Evolutionary conservation across 352 stramenopile genomes (phyloP).

Genomic region (Phytopythium boreale): DNA sequence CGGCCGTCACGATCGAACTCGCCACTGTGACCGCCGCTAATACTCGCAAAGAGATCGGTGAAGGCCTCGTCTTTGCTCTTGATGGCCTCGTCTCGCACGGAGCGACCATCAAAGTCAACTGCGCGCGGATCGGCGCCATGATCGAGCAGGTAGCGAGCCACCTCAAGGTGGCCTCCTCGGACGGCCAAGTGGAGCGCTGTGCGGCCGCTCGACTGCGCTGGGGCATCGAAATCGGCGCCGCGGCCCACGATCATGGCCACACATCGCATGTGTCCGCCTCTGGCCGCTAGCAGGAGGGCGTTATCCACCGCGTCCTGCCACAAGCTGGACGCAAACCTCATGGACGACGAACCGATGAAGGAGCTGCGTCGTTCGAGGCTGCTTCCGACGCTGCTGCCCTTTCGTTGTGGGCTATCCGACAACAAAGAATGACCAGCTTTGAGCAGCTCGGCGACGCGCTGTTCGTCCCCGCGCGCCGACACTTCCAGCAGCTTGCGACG

Average conservation of each 20-base stretch:
- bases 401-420: too few species aligned
- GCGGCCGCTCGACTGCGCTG: neutral
- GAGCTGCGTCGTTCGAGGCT: neutral
- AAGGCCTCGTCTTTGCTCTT: neutral
- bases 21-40: neutral
- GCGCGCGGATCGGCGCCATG: neutral
- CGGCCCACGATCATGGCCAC: neutral
- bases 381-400: neutral
- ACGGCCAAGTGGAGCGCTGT: conserved; percentile 6
- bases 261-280: neutral
- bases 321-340: neutral
- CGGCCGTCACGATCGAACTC: neutral
- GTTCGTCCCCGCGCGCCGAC: neutral
- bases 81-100: neutral
- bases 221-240: neutral
- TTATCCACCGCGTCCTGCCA: conserved; percentile 6
- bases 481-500: neutral
- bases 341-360: neutral
- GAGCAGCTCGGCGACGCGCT: neutral
- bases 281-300: conserved; percentile 1
- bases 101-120: neutral
- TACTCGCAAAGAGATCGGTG: neutral
- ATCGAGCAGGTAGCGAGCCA: neutral
- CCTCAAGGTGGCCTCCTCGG: neutral
- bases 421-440: neutral